phyloP scores from a whole-genome alignment of 2,329 filamentous ascomycete species.

The Rosellinia necatrix region DNA sequence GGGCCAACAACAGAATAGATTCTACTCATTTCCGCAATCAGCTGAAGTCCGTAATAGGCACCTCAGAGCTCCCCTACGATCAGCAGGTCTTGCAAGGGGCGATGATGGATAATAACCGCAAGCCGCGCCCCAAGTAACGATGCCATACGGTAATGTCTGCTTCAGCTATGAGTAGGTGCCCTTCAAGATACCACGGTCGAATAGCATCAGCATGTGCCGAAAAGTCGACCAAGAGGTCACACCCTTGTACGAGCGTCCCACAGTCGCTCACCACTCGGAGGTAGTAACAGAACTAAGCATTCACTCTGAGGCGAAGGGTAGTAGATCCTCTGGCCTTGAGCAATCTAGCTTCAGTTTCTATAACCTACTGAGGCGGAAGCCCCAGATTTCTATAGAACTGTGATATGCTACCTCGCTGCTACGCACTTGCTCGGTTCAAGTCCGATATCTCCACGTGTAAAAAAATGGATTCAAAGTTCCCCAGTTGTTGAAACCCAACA shows the following conservation, averaged over 20 bases:
- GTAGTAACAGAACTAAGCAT: neutral
- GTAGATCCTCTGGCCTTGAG: neutral
- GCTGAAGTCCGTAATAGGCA: conserved; percentile 30
- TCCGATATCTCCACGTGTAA: conserved; percentile 7
- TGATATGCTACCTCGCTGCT: neutral
- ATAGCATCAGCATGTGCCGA: neutral
- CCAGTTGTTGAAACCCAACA: conserved; percentile 37
- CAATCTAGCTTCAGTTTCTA: conserved; percentile 1
- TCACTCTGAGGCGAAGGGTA: neutral
- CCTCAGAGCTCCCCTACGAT: conserved; percentile 33
- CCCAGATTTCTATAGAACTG: neutral
- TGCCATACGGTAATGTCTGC: neutral
- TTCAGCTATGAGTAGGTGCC: no score
- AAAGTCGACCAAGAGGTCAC: neutral
- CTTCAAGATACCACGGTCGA: neutral
- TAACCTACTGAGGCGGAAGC: neutral
- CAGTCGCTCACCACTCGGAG: no score
- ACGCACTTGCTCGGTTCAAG: conserved; percentile 9
- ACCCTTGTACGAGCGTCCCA: neutral
- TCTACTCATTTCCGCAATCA: conserved; percentile 38
- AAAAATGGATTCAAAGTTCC: conserved; percentile 24
- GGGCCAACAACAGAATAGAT: conserved; percentile 33
- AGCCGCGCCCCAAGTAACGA: conserved; percentile 34
- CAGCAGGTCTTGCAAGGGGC: conserved; percentile 34
- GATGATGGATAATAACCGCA: conserved; percentile 31